A percentile compares a stretch with the other conserved stretches of the same genome.
Evolutionary conservation across 805 yeast species (phyloP).

Genomic region (Suhomyces sp.): DNA sequence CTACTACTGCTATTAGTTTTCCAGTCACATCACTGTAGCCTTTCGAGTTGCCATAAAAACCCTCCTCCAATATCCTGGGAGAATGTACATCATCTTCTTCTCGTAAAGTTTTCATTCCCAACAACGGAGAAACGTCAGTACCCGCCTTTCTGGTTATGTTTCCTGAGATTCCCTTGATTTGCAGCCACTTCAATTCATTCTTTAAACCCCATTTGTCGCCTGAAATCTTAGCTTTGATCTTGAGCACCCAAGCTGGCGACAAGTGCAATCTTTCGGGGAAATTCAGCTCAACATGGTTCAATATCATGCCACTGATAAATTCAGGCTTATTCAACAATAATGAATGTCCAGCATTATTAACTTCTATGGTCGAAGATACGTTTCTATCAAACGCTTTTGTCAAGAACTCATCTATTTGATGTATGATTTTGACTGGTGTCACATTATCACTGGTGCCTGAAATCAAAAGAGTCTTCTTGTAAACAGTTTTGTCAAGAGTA

Average conservation of each 20-base stretch:
- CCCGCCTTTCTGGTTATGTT: constrained; percentile 34
- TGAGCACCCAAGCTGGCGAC: constrained; percentile 69
- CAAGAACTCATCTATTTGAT: constrained; percentile 26
- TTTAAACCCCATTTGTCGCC: constrained; percentile 80
- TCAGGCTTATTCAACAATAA: constrained; percentile 63
- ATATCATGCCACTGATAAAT: constrained; percentile 55
- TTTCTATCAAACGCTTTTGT: constrained; percentile 19
- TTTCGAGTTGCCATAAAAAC: constrained; percentile 39
- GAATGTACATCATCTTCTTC: constrained; percentile 62
- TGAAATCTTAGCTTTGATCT: constrained; percentile 56
- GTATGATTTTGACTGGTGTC: constrained; percentile 45
- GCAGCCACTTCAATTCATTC: constrained; percentile 70
- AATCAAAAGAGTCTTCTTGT: constrained; percentile 50
- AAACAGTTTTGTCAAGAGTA: constrained; percentile 25
- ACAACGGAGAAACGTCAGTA: constrained; percentile 41
- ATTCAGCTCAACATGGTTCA: constrained; percentile 51
- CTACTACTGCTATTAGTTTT: constrained; percentile 55
- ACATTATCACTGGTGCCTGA: constrained; percentile 58
- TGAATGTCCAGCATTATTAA: constrained; percentile 62
- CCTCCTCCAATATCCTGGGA: constrained; percentile 50
- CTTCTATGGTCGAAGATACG: constrained; percentile 32
- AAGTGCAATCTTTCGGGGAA: constrained; percentile 50
- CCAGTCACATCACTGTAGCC: constrained; percentile 21
- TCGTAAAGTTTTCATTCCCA: constrained; percentile 74
- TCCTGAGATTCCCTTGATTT: constrained; percentile 48